These are phyloP conservation scores for Tylopilus cervinicoccineus DNA, from an alignment of 768 basidiomycete species.

Conservation along the genomic window DNA sequence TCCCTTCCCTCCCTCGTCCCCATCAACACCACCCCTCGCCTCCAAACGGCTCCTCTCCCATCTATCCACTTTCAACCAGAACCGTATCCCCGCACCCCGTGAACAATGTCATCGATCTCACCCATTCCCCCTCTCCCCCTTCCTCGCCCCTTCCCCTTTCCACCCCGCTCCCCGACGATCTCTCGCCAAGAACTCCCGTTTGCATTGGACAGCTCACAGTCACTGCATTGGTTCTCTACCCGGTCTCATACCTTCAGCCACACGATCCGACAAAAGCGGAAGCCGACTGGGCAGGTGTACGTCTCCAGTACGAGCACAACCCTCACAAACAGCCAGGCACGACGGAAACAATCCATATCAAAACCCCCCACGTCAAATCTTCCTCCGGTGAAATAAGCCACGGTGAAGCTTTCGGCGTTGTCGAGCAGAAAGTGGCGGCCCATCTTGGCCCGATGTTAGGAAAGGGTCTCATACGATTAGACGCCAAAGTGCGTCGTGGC, in stretches of 20 bases:
- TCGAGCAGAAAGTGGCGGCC: conserved; percentile 82
- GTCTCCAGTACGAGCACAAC: conserved; percentile 67
- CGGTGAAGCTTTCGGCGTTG: conserved; percentile 74
- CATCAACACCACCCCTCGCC: conserved; percentile 21
- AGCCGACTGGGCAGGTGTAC: conserved; percentile 64
- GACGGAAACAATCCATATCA: conserved; percentile 77
- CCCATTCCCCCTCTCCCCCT: conserved; percentile 55
- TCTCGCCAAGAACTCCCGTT: conserved; percentile 77
- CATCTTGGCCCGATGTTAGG: conserved; percentile 80
- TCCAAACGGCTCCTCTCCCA: conserved; percentile 24
- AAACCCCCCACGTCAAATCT: conserved; percentile 51
- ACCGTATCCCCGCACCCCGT: conserved; percentile 26
- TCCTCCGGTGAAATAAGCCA: conserved; percentile 49
- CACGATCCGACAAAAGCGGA: conserved; percentile 41
- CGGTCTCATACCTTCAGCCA: conserved; percentile 59
- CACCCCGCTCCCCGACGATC: conserved; percentile 45
- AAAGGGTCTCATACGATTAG: conserved; percentile 77
- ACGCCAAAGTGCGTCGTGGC: conserved; percentile 70
- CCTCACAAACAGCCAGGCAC: conserved; percentile 44
- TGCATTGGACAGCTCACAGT: conserved; percentile 85
- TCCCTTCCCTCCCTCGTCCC: conserved; percentile 32
- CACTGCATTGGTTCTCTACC: conserved; percentile 84
- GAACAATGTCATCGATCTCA: conserved; percentile 73
- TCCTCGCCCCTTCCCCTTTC: conserved; percentile 34
- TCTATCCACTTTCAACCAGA: conserved; percentile 15